phyloP scores from a whole-genome alignment of 805 yeast genomes.

The Candida cerambycidarum region DNA sequence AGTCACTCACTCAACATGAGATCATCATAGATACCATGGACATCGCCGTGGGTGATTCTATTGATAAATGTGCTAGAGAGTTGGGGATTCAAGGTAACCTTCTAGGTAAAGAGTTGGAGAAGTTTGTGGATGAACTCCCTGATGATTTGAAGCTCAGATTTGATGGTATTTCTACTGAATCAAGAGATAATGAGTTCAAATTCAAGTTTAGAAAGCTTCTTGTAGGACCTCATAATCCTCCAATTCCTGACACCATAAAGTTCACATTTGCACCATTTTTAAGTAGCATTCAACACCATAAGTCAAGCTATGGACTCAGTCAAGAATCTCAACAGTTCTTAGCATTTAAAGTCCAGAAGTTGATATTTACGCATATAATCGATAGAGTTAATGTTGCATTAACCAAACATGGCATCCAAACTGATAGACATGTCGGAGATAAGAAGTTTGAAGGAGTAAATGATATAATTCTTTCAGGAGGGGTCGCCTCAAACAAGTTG shows the following conservation, averaged over 20 bases:
- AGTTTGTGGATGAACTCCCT: constrained; percentile 40
- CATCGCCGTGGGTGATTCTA: constrained; percentile 89
- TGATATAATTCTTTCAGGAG: constrained; percentile 84
- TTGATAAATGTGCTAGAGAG: constrained; percentile 89
- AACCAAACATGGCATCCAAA: constrained; percentile 35
- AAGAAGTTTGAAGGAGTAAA: constrained; percentile 43
- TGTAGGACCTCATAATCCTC: constrained; percentile 28
- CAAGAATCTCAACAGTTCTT: constrained; percentile 44
- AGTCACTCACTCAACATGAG: constrained; percentile 61
- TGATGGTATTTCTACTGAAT: constrained; percentile 19
- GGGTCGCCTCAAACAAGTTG: constrained; percentile 78
- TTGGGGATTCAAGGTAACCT: constrained; percentile 78
- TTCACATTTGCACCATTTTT: constrained; percentile 82
- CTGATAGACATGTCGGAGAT: constrained; percentile 26
- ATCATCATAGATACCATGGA: constrained; percentile 75
- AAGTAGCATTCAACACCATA: constrained; percentile 47
- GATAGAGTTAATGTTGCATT: constrained; percentile 59
- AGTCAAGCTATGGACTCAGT: constrained; percentile 9
- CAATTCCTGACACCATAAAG: constrained; percentile 26
- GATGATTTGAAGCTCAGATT: constrained; percentile 27
- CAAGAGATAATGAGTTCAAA: constrained; percentile 23
- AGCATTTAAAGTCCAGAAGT: constrained; percentile 60
- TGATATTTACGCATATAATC: constrained; percentile 70
- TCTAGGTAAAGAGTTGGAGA: constrained; percentile 83
- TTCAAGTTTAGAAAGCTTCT: constrained; percentile 33